Evolutionary conservation across 306 rosid genomes (phyloP).

Genomic region (Prunus fruticosa): DNA sequence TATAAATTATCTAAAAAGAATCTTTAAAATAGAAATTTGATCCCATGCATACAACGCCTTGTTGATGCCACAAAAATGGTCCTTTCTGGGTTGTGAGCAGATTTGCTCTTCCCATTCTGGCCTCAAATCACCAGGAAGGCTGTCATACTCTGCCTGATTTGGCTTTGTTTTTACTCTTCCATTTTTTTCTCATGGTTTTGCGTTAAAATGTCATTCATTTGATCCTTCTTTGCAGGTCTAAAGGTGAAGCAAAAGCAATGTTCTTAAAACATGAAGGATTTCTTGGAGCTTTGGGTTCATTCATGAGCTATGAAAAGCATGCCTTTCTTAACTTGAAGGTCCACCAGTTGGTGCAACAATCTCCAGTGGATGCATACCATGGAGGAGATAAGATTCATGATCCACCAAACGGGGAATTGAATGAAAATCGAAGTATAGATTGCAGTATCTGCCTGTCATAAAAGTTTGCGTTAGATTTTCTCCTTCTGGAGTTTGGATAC

Average conservation of each 20-base stretch:
- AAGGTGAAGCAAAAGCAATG: slow-evolving; percentile 95
- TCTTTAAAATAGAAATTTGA: neutral
- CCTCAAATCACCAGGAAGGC: neutral
- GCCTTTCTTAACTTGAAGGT: slow-evolving; percentile 51
- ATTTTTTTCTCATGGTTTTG: neutral
- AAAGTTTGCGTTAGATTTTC: slow-evolving; percentile 6
- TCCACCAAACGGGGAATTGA: slow-evolving; percentile 41
- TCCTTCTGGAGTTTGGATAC: neutral
- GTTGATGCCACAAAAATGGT: neutral
- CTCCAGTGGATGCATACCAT: slow-evolving; percentile 35
- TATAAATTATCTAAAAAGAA: neutral
- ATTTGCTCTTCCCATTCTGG: neutral
- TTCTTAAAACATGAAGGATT: slow-evolving; percentile 92
- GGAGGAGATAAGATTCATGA: slow-evolving; percentile 36
- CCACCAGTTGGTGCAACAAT: slow-evolving; percentile 40
- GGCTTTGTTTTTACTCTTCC: neutral
- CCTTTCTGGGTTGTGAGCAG: neutral
- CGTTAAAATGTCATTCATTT: neutral
- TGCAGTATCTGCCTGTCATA: slow-evolving; percentile 60
- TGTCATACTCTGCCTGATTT: neutral
- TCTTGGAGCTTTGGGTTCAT: slow-evolving; percentile 93
- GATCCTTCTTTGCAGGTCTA: slow-evolving; percentile 61
- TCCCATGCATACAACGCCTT: neutral
- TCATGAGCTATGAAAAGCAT: slow-evolving; percentile 67
- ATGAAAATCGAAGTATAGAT: slow-evolving; percentile 69